Evolutionary conservation across 228 moss, liverwort and hornwort genomes (phyloP).

Genomic region (Sphagnum magellanicum): DNA sequence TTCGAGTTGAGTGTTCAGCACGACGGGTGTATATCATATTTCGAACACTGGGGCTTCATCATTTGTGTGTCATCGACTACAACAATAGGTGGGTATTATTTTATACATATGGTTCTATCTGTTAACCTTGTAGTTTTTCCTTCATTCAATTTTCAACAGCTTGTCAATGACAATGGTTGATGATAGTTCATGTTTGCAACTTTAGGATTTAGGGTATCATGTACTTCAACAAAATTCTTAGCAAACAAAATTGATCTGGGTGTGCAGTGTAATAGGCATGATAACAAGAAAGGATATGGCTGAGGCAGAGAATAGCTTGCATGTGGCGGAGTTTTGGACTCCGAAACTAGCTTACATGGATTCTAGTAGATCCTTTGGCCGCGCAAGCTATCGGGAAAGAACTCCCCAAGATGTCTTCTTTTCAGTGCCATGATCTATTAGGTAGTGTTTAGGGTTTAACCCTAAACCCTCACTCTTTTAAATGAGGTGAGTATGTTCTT

Average conservation of each 20-base stretch:
- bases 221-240: too few relatives aligned
- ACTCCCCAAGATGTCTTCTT: conserved; percentile 39
- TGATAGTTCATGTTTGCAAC: too few relatives aligned
- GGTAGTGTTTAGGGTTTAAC: too few relatives aligned
- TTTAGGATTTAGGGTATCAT: too few relatives aligned
- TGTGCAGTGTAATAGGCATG: conserved; percentile 67
- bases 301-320: conserved; percentile 31
- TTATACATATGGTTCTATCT: too few relatives aligned
- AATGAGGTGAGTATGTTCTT: too few relatives aligned
- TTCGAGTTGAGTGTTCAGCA: conserved; percentile 35
- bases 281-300: conserved; percentile 79
- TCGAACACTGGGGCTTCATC: conserved; percentile 75
- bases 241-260: background rate
- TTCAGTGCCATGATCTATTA: conserved; percentile 35
- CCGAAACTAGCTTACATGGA: conserved; percentile 23
- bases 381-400: conserved; percentile 28
- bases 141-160: too few relatives aligned
- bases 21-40: conserved; percentile 66
- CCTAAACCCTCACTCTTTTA: too few relatives aligned
- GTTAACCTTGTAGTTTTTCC: too few relatives aligned
- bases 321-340: conserved; percentile 16
- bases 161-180: too few relatives aligned
- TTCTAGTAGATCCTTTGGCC: conserved; percentile 19
- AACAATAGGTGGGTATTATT: conserved; percentile 44
- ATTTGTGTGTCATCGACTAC: conserved; percentile 74